Evolutionary conservation across 1,284 basidiomycete genomes (phyloP), one percentile per base, ranked within the genome.

Genomic region (Sutorius eximius): DNA sequence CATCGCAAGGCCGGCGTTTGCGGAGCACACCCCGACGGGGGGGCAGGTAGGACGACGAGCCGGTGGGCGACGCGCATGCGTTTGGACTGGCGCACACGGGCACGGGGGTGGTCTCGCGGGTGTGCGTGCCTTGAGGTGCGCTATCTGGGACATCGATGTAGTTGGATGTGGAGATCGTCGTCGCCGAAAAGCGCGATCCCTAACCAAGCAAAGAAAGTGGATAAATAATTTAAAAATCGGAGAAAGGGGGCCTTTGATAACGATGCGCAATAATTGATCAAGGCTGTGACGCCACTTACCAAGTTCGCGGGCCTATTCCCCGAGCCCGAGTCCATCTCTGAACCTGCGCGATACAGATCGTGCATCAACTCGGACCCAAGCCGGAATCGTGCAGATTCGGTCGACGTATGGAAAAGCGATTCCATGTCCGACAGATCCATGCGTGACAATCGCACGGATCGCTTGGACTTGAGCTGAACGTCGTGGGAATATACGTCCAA

Each of bases 101-200:
- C 22, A 56, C 16, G 7, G 52, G 45, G 0, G 51, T 16, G 12
- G 50, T 48, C 44, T 57, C 62, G 0, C 42, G 34, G 12, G 55
- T 58, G 56, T 52, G 47, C 6, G 24, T 44, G 38, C 42, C 52
- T 16, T 50, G 58, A 15, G 42, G 18, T 6, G 52, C 27, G 24
- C 22, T 42, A 11, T 47, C 33, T 3, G 45, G 12, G 10, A 77
- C 71, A 41, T 76, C 72, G 48, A 80, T 65, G 57, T 77, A 78
- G 51, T 74, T 72, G 24, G 77, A 78, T 0, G 80, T 81, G 12
- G 80, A 79, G 1, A 76, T 78, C 6, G 80, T 80, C 36, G 80
- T 77, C 20, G 75, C 73, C 20, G 81, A 82, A 60, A 82, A 82
- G 5, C 74, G 71, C 5, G 81, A 82, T 52, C 64, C 70, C 81